Conservation (phyloP, 2,329 filamentous ascomycete species). For the Ophiocordyceps polyrhachis-furcata region DNA sequence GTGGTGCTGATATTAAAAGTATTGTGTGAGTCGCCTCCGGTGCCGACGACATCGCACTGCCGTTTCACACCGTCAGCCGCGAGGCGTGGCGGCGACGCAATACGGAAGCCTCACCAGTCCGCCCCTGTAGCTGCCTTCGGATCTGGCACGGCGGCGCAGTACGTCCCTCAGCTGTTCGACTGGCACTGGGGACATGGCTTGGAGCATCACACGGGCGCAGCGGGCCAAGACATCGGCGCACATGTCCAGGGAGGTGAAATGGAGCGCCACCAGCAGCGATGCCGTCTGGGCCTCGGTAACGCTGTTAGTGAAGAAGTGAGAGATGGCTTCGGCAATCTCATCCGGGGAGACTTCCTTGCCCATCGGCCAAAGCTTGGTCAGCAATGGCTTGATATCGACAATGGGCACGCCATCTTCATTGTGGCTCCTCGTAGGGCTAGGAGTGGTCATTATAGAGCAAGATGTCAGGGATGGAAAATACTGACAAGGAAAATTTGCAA, state of each 20-base stretch:
- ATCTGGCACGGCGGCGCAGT: slow-evolving; percentile 38
- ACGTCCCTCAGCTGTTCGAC: slow-evolving; percentile 38
- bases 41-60: slow-evolving; percentile 84
- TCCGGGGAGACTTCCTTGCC: slow-evolving; percentile 42
- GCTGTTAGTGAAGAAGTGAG: slow-evolving; percentile 78
- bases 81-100: not conserved
- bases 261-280: slow-evolving; percentile 73
- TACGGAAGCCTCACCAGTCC: slow-evolving; percentile 49
- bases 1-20: slow-evolving; percentile 98
- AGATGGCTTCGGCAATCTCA: slow-evolving; percentile 80
- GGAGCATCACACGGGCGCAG: slow-evolving; percentile 70
- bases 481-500: too few species aligned
- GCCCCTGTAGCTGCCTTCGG: slow-evolving; percentile 59
- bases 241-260: slow-evolving; percentile 76
- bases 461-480: not conserved
- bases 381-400: slow-evolving; percentile 49
- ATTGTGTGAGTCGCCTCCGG: slow-evolving; percentile 87
- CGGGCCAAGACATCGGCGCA: slow-evolving; percentile 71
- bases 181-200: slow-evolving; percentile 57
- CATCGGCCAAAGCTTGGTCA: slow-evolving; percentile 52
- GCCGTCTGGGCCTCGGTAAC: slow-evolving; percentile 78
- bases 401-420: slow-evolving; percentile 11
- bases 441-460: not conserved
- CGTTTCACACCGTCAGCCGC: not conserved
- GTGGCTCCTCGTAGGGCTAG: not conserved